Base-by-base conservation (phyloP, 345 rosid genomes). In the Corchorus olitorius region DNA sequence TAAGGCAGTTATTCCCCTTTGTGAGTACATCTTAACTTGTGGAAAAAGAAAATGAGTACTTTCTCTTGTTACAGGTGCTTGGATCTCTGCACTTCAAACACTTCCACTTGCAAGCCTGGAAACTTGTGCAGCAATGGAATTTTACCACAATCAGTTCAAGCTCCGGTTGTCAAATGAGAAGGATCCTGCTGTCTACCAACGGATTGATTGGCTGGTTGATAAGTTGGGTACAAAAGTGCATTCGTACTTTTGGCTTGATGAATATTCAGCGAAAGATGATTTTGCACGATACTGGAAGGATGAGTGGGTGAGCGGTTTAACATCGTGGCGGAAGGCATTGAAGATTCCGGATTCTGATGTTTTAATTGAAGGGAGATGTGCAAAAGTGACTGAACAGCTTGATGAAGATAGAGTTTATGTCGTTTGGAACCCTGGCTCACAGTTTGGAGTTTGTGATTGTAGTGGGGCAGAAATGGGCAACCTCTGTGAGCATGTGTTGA, bases 191-290 rank as follows among this genome's bases (percentile, higher is more conserved):
- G 90, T 81, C 64, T 92, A 90, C 80, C 91, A 89, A 70, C 95
- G 94, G 59, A 82, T 90, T 79, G 99, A 96, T 89, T 96, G 98
- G 99, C 81, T 96, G 85, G 97, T 92, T 17, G 90, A 93, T 83
- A 96, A 91, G 89, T 82, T 96, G 88, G 97, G 87, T 61, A 96
- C 94, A 15, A 89, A 92, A 84, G 97, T 92, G 72, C 94, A 96
- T 86, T 87, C 98, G 43, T 92, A 93, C 84, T 91, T 93, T 81
- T 92, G 99, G 99, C 97, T 93, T 39, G 99, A 96, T 84, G 97
- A 87, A 68, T 93, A 90, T 82, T 84, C 97, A 0, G 99, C 81
- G 73, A 93, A 90, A 79, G 95, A 91, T 74, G 73, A 86, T 79
- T 96, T 90, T 84, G 77, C 92, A 17, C 84, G 97, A 79, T 96